Evolutionary conservation across 345 rosid species (phyloP), one percentile per base, ranked within the genome.

Genomic region (Viola odorata): DNA sequence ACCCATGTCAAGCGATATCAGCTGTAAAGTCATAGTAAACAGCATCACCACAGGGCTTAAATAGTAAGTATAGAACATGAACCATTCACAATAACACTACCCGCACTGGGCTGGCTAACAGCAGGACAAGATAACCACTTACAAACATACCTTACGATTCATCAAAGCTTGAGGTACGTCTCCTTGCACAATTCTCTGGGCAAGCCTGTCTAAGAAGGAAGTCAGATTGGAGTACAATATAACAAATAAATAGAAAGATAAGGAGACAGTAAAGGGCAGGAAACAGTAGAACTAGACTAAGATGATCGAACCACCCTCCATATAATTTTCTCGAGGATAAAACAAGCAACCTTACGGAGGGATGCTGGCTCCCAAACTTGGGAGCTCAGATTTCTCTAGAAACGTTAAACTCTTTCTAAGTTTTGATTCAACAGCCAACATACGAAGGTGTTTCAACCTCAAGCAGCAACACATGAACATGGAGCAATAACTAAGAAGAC

Each of bases 151-250:
- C 97, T 83, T 88, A 50, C 99, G 85, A 67, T 95, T 84, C 96
- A 84, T 95, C 78, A 95, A 75, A 50, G 96, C 99, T 81, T 91
- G 96, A 73, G 99, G 99, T 41, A 95, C 99, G 78, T 95, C 99
- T 44, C 99, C 96, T 77, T 82, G 82, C 69, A 91, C 98, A 80
- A 95, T 95, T 79, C 98, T 84, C 82, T 95, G 99, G 59, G 99
- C 99, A 73, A 95, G 96, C 71, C 99, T 91, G 81, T 76, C 55
- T 38, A 74, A 67, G n/a, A 57, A 58, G 52, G 55, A 8, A 54
- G 32, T 49, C 41, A 50, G 14, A 15, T 61, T 56, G 70, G 16
- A 37, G 15, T 39, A 59, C 48, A 36, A 41, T 32, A 41, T 16
- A 9, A 14, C 15, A 8, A 17, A 36, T 45, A 51, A 37, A 13